A percentile compares a stretch with the other conserved stretches of the same genome.
Conservation (phyloP, 345 rosid species). For the Pelargonium nanum region DNA sequence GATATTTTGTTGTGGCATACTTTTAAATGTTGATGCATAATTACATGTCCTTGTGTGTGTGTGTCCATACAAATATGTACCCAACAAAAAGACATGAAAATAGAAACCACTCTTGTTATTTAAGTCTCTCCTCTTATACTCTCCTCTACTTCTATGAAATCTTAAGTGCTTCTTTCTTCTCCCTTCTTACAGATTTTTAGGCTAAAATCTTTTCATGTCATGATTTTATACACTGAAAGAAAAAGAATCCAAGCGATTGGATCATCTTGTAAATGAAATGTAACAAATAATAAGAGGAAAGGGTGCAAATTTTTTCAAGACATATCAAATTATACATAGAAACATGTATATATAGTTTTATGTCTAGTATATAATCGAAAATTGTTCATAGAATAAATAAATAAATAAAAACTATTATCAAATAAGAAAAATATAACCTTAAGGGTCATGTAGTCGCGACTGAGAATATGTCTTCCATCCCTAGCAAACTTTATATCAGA, state of each 20-base stretch:
- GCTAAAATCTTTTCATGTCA: not conserved
- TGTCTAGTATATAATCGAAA: not conserved
- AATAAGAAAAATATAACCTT: conserved; percentile 37
- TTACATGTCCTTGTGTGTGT: not conserved
- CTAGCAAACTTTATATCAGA: conserved; percentile 81
- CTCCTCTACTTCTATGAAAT: no score
- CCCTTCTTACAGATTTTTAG: not conserved
- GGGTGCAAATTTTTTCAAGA: conserved; percentile 1
- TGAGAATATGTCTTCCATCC: conserved; percentile 73
- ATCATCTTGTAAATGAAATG: not conserved
- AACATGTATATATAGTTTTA: not conserved
- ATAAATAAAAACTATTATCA: not conserved
- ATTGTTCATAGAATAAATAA: no score
- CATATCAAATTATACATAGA: not conserved
- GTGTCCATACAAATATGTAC: not conserved
- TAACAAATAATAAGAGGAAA: no score
- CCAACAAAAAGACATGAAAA: not conserved
- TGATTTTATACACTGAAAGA: not conserved
- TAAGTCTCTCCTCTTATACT: no score
- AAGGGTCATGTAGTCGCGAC: conserved; percentile 96
- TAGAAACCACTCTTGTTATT: not conserved
- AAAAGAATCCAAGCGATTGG: not conserved
- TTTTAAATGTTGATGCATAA: not conserved
- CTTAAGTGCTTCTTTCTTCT: no score
- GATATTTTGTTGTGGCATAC: not conserved